phyloP scores from a whole-genome alignment of 2,329 filamentous ascomycete species.

The Phoma sp. region DNA sequence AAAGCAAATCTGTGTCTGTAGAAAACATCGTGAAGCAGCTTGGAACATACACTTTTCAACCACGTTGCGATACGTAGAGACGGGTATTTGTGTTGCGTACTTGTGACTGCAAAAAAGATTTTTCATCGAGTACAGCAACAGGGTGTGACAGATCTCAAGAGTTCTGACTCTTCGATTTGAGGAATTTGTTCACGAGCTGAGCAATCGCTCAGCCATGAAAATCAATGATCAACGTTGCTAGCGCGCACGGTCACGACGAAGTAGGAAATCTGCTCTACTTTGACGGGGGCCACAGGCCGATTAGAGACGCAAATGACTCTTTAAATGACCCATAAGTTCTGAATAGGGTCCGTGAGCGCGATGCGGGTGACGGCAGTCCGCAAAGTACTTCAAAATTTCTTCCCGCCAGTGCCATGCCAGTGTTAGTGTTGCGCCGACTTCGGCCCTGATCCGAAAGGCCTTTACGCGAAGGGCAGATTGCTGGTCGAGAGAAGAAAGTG shows the following conservation, averaged over 20 bases:
- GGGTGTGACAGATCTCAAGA: neutral
- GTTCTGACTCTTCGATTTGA: conserved; percentile 18
- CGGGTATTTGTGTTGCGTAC: neutral
- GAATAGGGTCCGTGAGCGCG: conserved; percentile 12
- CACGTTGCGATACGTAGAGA: neutral
- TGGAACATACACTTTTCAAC: neutral
- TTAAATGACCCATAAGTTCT: conserved; percentile 4
- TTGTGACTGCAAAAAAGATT: neutral
- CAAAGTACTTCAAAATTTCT: conserved; percentile 32
- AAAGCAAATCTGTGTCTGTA: neutral
- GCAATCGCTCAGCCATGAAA: conserved; percentile 11
- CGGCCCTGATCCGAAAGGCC: conserved; percentile 18
- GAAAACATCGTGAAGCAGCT: conserved; percentile 5
- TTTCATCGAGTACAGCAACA: neutral
- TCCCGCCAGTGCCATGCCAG: conserved; percentile 26
- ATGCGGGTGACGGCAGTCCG: conserved; percentile 14
- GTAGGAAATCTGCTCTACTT: conserved; percentile 12
- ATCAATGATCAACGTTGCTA: conserved; percentile 14
- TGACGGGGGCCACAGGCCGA: conserved; percentile 10
- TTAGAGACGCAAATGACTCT: conserved; percentile 19
- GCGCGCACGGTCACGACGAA: conserved; percentile 13
- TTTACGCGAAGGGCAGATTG: conserved; percentile 6
- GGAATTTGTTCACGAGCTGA: conserved; percentile 9
- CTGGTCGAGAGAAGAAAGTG: neutral
- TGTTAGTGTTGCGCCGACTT: conserved; percentile 29